Percentiles rank a stretch among this genome's conserved stretches.
phyloP scores from a whole-genome alignment of 2,329 filamentous ascomycete species.

The Septoria petroselini region DNA sequence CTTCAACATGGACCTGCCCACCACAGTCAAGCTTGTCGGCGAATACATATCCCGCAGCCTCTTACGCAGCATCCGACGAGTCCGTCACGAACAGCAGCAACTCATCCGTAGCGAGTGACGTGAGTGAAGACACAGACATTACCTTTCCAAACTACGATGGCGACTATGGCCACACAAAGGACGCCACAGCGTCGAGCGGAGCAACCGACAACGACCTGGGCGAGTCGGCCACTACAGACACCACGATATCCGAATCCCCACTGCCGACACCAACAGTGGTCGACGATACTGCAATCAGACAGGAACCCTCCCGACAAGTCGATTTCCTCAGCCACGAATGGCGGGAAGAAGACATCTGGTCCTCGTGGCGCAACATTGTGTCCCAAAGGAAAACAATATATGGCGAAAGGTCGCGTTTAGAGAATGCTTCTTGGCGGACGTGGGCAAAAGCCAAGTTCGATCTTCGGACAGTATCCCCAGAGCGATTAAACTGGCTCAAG shows the following conservation, averaged over 20 bases:
- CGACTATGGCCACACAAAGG: constrained; percentile 18
- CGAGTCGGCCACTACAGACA: constrained; percentile 49
- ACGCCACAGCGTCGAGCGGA: constrained; percentile 13
- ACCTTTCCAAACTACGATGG: constrained; percentile 47
- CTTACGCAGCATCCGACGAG: constrained; percentile 49
- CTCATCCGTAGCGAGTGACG: constrained; percentile 58
- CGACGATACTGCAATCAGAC: constrained; percentile 74
- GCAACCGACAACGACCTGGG: constrained; percentile 26
- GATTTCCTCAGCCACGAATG: constrained; percentile 92
- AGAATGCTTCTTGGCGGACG: constrained; percentile 95
- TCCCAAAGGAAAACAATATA: constrained; percentile 70
- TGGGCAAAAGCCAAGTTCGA: constrained; percentile 93
- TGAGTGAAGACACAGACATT: constrained; percentile 49
- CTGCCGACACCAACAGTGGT: constrained; percentile 61
- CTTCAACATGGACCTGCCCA: constrained; percentile 30
- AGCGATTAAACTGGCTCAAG: constrained; percentile 94
- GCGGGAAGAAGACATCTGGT: constrained; percentile 95
- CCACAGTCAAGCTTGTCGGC: constrained; percentile 32
- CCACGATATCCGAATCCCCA: constrained; percentile 58
- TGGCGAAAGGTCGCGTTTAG: constrained; percentile 74
- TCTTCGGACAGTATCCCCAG: constrained; percentile 81
- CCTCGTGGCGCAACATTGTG: constrained; percentile 91
- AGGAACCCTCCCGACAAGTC: constrained; percentile 80
- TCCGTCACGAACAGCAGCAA: constrained; percentile 51
- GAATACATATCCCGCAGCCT: constrained; percentile 40